Percentiles rank a stretch among this genome's conserved stretches.
These are phyloP conservation scores for Penstemon barbatus DNA, from an alignment of 257 asterid species.

Conservation along the genomic window DNA sequence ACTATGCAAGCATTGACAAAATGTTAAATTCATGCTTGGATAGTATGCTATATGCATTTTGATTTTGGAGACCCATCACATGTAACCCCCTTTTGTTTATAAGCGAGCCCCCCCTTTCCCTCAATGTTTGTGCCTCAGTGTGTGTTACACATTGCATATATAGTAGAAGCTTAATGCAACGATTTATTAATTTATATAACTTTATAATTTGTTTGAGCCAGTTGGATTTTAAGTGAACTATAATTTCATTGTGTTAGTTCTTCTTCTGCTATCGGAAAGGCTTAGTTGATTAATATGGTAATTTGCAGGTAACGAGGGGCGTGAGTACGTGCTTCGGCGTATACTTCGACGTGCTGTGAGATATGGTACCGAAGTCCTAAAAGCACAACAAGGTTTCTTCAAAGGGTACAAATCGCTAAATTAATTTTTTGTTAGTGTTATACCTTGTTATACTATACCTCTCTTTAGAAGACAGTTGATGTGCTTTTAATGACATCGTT, in stretches of 20 bases:
- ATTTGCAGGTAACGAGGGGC: constrained; percentile 91
- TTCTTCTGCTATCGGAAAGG: not conserved
- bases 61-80: not conserved
- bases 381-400: constrained; percentile 87
- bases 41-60: not conserved
- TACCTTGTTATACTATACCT: constrained; percentile 13
- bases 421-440: not conserved
- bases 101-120: not conserved
- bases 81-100: not conserved
- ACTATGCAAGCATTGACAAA: not conserved
- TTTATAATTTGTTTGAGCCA: not conserved
- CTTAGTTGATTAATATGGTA: constrained; percentile 12
- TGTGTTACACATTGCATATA: not conserved
- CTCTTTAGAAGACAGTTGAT: not conserved
- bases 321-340: constrained; percentile 94
- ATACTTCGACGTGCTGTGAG: constrained; percentile 98
- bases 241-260: not conserved
- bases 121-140: not conserved
- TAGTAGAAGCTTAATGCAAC: not conserved
- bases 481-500: not conserved
- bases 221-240: not conserved
- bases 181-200: not conserved
- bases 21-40: not conserved
- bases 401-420: constrained; percentile 51
- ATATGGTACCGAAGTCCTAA: constrained; percentile 92